Base-by-base conservation (phyloP, 2,329 filamentous ascomycete species). In the Alternaria novae-zelandiae region DNA sequence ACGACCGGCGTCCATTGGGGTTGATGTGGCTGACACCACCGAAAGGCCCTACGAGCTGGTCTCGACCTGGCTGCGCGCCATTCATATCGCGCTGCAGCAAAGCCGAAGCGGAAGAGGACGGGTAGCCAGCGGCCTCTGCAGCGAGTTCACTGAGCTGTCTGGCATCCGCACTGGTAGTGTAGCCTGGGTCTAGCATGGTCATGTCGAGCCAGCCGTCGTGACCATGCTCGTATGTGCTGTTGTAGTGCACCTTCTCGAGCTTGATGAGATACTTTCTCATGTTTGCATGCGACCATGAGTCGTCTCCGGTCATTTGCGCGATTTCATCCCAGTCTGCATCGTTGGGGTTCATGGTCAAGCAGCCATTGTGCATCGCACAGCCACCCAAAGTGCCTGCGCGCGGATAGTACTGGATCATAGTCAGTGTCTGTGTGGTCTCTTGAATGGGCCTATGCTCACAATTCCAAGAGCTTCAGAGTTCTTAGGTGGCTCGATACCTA, bases 311-410 rank as follows among this genome's bases (percentile, higher is more conserved):
- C 32, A 88, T 72, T 11, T 80, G 76, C 4, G 84, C 85, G 56
- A 90, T 86, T 65, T 85, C 78, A 47, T 87, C 80, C 80, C 86
- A 90, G 75, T 90, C 88, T 28, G 82, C 83, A 44, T 86, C 82
- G 59, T 86, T 83, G 0, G 88, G 87, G 59, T 87, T 84, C 44
- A 88, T 81, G 12, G 84, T 82, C 50, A 72, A 51, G 41, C 83
- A 65, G 43, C 86, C 88, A 54, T 90, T 90, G 74, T 90, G 88
- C 46, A 85, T 84, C 0, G 86, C 84, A 72, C 86, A 88, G 8
- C 87, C 87, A 46, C 87, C 86, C 5, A 89, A 78, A 10, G 83
- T 85, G 25, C 83, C 86, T 2, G 86, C 82, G 15, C 87, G 83
- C n/a, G 87, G 87, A 68, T 90, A 90, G 36, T 86, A 81, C 45